Conservation (phyloP, 768 basidiomycete genomes). For the Paxillus rubicundulus region DNA sequence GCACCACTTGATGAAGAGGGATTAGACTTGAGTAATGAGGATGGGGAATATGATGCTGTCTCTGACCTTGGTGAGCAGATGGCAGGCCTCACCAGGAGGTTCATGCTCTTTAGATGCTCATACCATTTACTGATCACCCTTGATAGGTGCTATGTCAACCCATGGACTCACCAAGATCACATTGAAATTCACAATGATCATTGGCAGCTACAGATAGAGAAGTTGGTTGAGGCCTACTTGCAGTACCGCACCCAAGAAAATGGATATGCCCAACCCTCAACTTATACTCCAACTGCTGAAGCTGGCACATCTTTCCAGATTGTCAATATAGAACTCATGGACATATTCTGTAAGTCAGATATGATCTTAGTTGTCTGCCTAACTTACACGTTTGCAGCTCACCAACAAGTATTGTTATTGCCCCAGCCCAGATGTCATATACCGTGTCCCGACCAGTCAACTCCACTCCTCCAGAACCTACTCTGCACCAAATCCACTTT, state of each 20-base stretch:
- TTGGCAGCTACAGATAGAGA: background rate
- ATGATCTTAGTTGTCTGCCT: background rate
- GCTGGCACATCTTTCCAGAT: background rate
- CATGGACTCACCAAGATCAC: background rate
- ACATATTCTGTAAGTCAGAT: background rate
- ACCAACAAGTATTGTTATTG: background rate
- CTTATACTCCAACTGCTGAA: background rate
- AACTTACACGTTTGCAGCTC: background rate
- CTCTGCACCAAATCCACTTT: too few relatives aligned
- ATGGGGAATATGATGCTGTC: background rate
- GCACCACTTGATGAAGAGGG: slow-evolving; percentile 2
- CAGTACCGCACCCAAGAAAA: background rate
- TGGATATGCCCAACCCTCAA: background rate
- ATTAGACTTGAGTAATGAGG: slow-evolving; percentile 1
- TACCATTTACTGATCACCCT: too few relatives aligned
- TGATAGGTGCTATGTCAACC: background rate
- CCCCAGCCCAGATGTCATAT: too few relatives aligned
- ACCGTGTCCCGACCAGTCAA: too few relatives aligned
- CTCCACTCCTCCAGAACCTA: too few relatives aligned
- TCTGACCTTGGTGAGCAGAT: too few relatives aligned
- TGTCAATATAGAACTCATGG: background rate
- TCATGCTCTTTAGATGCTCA: too few relatives aligned
- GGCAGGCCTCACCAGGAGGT: too few relatives aligned
- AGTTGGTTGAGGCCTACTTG: background rate
- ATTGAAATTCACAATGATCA: background rate